Evolutionary conservation across 2,329 filamentous ascomycete genomes (phyloP).

Genomic region (Stagonosporopsis cucurbitacearum): DNA sequence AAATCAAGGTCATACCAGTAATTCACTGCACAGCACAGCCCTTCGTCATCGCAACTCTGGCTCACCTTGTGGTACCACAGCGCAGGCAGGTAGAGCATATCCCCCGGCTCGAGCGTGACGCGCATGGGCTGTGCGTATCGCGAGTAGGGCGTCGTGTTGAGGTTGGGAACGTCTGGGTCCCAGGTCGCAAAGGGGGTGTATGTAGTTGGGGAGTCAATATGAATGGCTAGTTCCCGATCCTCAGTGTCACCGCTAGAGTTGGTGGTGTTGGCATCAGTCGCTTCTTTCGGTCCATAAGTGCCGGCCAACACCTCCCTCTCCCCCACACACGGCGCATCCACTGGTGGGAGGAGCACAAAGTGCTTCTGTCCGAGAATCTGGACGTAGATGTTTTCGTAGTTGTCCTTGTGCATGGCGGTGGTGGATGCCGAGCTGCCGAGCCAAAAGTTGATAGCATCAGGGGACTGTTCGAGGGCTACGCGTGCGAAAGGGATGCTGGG

Average conservation of each 20-base stretch:
- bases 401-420: conserved; percentile 80
- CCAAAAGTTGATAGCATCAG: conserved; percentile 85
- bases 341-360: conserved; percentile 75
- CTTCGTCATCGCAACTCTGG: conserved; percentile 71
- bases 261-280: not conserved
- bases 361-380: conserved; percentile 76
- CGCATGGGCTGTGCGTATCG: conserved; percentile 64
- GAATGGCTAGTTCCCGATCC: conserved; percentile 38
- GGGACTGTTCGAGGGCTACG: conserved; percentile 68
- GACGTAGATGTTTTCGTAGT: conserved; percentile 85
- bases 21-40: conserved; percentile 79
- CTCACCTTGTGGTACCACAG: conserved; percentile 85
- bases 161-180: conserved; percentile 69
- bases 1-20: conserved; percentile 91
- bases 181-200: conserved; percentile 73
- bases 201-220: conserved; percentile 47
- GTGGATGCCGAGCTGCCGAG: conserved; percentile 72
- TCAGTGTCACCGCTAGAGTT: not conserved
- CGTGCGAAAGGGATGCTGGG: conserved; percentile 72
- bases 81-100: conserved; percentile 82
- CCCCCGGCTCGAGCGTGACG: conserved; percentile 74
- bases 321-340: conserved; percentile 72
- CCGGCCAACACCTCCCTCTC: conserved; percentile 65
- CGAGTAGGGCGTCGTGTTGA: conserved; percentile 63
- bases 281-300: conserved; percentile 57